These are phyloP conservation scores for Colletotrichum godetiae DNA, from an alignment of 2,329 filamentous ascomycete genomes.

Conservation along the genomic window DNA sequence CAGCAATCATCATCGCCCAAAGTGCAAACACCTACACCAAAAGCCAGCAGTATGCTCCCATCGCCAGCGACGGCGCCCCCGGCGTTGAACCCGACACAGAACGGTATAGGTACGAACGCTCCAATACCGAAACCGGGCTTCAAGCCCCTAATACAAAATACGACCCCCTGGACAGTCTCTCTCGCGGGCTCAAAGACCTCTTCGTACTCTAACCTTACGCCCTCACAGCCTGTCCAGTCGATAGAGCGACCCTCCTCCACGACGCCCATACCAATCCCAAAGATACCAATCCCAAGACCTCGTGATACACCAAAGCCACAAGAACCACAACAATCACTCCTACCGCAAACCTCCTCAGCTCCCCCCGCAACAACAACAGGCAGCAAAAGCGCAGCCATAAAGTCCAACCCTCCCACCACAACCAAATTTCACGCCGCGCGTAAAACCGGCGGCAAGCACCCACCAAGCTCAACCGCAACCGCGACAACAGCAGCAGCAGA, in stretches of 20 bases:
- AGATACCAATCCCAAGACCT: not conserved
- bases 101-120: not conserved
- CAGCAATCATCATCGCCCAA: not conserved
- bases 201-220: not conserved
- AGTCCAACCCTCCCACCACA: not conserved
- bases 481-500: conserved; percentile 3
- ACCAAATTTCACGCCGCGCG: not conserved
- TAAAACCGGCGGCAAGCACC: not conserved
- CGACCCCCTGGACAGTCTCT: conserved; percentile 4
- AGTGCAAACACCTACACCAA: not conserved
- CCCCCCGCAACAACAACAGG: not conserved
- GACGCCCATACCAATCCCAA: not conserved
- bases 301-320: not conserved
- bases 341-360: not conserved
- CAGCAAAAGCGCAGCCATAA: conserved; percentile 1
- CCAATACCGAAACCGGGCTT: conserved; percentile 11
- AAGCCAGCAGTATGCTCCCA: not conserved
- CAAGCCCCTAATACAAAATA: conserved; percentile 12
- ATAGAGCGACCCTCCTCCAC: not conserved
- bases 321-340: not conserved
- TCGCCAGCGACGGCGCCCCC: conserved; percentile 3
- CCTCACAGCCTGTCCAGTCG: not conserved
- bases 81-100: not conserved
- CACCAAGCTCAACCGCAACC: not conserved
- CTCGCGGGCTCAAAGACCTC: not conserved